Base-by-base conservation (phyloP, 1,284 basidiomycete species). In the Retiboletus flavoniger region DNA sequence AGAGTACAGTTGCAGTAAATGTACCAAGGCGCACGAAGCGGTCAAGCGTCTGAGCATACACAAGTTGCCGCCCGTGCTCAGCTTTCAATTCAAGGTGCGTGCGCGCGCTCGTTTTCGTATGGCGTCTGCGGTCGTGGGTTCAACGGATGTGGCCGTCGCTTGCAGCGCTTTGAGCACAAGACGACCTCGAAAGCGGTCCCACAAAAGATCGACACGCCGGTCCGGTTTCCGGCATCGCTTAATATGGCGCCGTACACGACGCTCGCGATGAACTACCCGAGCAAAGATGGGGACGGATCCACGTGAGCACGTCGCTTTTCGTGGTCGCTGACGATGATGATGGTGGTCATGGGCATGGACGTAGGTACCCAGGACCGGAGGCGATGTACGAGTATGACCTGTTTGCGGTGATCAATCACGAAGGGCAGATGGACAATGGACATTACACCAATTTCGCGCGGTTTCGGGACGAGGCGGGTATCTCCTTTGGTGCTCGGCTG, bases 41-140 rank as follows among this genome's bases (percentile, higher is more conserved):
- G 91, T 82, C 61, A 95, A 95, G 67, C 87, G 92, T 42, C 74
- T 98, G 49, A 91, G 86, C 59, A 86, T 98, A 62, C 83, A 82
- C 53, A 88, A 88, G 58, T 78, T 99, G 4, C 95, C 96, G 0
- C 90, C 93, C 0, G 93, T 97, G 1, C 77, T 99, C 43, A 93
- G 91, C 62, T 93, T 98, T 63, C 96, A 98, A 70, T 89, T 99
- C 74, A 99, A 98, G 81, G 94, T 92, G 51, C 39, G 94, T 92
- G 51, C 39, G 67, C 14, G 26, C 14, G 24, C 35, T 32, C 7
- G 19, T 28, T 24, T 38, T 17, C 17, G n/a, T 4, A 16, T 16
- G 4, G n/a, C n/a, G 17, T 9, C 10, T 19, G n/a, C n/a, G 17
- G 36, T 38, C 5, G 39, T 24, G 21, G 14, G 8, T 26, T 41